phyloP scores from a whole-genome alignment of 305 asterid species.

The Plantago lanceolata region DNA sequence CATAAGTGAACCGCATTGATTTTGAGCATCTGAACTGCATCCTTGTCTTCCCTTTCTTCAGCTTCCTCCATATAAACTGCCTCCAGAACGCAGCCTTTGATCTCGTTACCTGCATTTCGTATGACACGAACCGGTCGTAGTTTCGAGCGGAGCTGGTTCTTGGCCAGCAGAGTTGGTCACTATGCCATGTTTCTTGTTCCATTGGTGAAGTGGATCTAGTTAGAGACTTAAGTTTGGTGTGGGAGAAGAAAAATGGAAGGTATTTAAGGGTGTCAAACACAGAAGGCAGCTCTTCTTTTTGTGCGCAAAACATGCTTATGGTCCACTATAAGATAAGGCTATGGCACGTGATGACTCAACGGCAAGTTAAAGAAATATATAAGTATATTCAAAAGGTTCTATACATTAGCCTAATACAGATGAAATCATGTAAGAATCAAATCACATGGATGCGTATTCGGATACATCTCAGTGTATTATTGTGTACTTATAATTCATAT shows the following conservation, averaged over 20 bases:
- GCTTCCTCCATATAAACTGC: slow-evolving; percentile 58
- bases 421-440: neutral
- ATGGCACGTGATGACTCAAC: slow-evolving; percentile 23
- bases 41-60: slow-evolving; percentile 57
- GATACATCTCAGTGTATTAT: too few species aligned
- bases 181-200: slow-evolving; percentile 33
- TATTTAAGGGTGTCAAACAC: slow-evolving; percentile 15
- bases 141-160: slow-evolving; percentile 33
- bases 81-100: slow-evolving; percentile 48
- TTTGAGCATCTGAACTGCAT: slow-evolving; percentile 27
- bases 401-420: neutral
- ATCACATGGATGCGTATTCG: too few species aligned
- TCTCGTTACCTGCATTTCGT: slow-evolving; percentile 19
- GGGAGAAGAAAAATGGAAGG: slow-evolving; percentile 18
- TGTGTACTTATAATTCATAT: too few species aligned
- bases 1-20: slow-evolving; percentile 64
- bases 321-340: slow-evolving; percentile 21
- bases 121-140: slow-evolving; percentile 33
- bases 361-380: slow-evolving; percentile 17
- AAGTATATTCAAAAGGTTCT: neutral
- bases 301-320: slow-evolving; percentile 26
- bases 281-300: slow-evolving; percentile 8
- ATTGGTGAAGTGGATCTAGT: slow-evolving; percentile 19
- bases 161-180: slow-evolving; percentile 34
- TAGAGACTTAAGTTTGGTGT: neutral